phyloP scores from a whole-genome alignment of 2,329 filamentous ascomycete species.

The Fusarium foetens region DNA sequence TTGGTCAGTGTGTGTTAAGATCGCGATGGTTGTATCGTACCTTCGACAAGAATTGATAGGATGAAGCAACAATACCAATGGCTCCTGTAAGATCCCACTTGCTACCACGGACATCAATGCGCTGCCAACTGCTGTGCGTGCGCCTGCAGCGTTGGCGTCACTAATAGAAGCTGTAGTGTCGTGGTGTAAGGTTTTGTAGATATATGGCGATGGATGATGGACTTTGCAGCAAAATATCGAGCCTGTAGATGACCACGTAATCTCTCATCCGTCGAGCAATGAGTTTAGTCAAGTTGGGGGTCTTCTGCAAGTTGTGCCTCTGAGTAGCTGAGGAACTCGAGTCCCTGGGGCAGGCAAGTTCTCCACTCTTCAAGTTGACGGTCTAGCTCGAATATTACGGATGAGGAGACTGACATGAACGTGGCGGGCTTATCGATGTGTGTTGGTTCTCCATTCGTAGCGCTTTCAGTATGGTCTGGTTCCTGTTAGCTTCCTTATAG shows the following conservation, averaged over 20 bases:
- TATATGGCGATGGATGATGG: slow-evolving; percentile 22
- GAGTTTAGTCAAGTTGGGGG: not conserved
- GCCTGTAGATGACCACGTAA: slow-evolving; percentile 1
- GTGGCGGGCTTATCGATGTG: too few relatives aligned
- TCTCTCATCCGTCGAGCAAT: not conserved
- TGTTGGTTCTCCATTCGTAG: too few relatives aligned
- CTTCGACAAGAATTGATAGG: slow-evolving; percentile 30
- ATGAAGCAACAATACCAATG: slow-evolving; percentile 11
- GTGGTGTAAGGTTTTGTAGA: slow-evolving; percentile 19
- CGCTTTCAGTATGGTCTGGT: too few relatives aligned
- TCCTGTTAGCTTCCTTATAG: too few relatives aligned
- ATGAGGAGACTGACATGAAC: too few relatives aligned
- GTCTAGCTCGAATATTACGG: too few relatives aligned
- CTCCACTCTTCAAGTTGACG: too few relatives aligned
- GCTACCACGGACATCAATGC: not conserved
- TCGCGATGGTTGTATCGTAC: not conserved
- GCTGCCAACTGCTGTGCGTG: not conserved
- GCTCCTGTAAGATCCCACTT: slow-evolving; percentile 19
- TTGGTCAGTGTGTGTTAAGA: not conserved
- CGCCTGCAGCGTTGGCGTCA: slow-evolving; percentile 2
- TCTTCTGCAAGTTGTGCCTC: not conserved
- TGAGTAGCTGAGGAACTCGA: slow-evolving; percentile 7
- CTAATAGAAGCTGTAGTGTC: not conserved
- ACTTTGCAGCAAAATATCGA: slow-evolving; percentile 21
- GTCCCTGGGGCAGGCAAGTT: not conserved